Evolutionary conservation across 805 yeast species (phyloP).

Genomic region (Kuraishia floccosa): DNA sequence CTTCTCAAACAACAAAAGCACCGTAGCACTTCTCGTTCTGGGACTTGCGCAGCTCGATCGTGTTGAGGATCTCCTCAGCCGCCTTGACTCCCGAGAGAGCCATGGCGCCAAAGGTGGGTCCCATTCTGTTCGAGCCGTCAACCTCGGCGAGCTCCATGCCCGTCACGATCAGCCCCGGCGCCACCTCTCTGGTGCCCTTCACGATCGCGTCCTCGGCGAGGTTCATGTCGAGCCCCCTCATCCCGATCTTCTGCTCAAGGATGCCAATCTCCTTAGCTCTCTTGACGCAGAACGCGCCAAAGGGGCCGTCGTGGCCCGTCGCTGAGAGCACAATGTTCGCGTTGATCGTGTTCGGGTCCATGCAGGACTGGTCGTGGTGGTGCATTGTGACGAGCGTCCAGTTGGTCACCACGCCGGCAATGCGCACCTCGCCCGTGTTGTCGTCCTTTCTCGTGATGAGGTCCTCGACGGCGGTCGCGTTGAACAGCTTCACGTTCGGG

Average conservation of each 20-base stretch:
- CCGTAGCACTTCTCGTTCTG: conserved; percentile 9
- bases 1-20: background rate
- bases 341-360: conserved; percentile 77
- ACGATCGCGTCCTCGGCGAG: conserved; percentile 68
- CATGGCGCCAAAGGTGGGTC: conserved; percentile 81
- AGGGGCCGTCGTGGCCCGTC: conserved; percentile 78
- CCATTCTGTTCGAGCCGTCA: conserved; percentile 74
- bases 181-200: conserved; percentile 52
- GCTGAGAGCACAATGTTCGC: conserved; percentile 54
- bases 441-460: conserved; percentile 60
- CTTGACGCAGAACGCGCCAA: conserved; percentile 72
- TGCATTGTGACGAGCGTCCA: conserved; percentile 73
- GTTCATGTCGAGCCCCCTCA: conserved; percentile 77
- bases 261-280: conserved; percentile 43
- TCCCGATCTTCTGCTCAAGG: conserved; percentile 42
- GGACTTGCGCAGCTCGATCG: conserved; percentile 16
- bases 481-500: conserved; percentile 68
- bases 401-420: conserved; percentile 76
- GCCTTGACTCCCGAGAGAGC: conserved; percentile 71
- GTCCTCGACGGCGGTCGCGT: conserved; percentile 75
- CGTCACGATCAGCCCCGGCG: conserved; percentile 52
- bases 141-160: conserved; percentile 78
- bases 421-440: conserved; percentile 41
- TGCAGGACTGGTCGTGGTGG: conserved; percentile 68
- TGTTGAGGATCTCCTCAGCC: conserved; percentile 36